Conservation (phyloP, 108 stramenopile species). For the Nitzschia palea region DNA sequence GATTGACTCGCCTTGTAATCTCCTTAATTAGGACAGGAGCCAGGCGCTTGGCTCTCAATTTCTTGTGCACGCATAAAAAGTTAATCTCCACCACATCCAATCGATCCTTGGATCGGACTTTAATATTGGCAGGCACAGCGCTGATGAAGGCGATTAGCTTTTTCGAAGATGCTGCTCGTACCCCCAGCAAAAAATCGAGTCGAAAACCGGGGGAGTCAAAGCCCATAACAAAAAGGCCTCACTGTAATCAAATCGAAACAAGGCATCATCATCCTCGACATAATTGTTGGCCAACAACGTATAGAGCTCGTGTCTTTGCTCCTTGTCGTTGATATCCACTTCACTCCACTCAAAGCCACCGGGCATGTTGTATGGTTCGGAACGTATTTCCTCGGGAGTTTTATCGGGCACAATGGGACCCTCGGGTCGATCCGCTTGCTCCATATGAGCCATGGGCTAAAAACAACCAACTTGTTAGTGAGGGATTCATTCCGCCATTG, state of each 20-base stretch:
- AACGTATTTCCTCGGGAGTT: conserved; percentile 78
- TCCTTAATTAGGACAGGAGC: conserved; percentile 99
- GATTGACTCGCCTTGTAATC: conserved; percentile 96
- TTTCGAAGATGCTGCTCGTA: conserved; percentile 69
- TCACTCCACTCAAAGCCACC: conserved; percentile 93
- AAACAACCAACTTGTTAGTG: background rate
- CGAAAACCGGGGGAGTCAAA: conserved; percentile 89
- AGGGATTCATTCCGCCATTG: background rate
- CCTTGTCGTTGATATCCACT: conserved; percentile 75
- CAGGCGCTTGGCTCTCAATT: conserved; percentile 93
- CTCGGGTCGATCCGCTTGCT: conserved; percentile 39
- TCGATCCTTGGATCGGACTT: conserved; percentile 48
- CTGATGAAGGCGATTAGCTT: conserved; percentile 96
- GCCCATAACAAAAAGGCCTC: conserved; percentile 93
- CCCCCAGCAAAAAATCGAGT: conserved; percentile 87
- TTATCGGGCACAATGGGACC: conserved; percentile 86
- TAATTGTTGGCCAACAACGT: conserved; percentile 95
- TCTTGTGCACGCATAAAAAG: conserved; percentile 99
- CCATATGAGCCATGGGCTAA: conserved; percentile 51
- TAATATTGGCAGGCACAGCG: conserved; percentile 86
- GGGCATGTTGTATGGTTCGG: conserved; percentile 96
- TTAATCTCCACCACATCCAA: conserved; percentile 92
- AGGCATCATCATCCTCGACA: conserved; percentile 97
- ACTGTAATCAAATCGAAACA: conserved; percentile 98
- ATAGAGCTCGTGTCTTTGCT: conserved; percentile 88